Conservation (phyloP, 257 asterid genomes). For the Coffea canephora region DNA sequence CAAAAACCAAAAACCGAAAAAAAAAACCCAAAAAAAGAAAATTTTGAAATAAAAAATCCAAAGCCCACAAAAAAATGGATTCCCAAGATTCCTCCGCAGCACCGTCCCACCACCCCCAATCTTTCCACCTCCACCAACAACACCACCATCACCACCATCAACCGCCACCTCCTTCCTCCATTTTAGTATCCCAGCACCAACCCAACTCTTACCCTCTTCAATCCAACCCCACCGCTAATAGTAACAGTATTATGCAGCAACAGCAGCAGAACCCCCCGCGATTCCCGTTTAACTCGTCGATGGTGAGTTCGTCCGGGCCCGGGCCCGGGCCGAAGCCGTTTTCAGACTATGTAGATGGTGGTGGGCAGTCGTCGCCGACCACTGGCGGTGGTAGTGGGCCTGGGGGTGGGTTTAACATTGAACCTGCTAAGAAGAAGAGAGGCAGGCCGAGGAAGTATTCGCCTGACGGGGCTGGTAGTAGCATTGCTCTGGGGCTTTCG, state of each 20-base stretch:
- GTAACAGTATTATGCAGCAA: not conserved
- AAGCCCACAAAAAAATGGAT: slow-evolving; percentile 13
- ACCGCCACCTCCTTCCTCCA: slow-evolving; percentile 12
- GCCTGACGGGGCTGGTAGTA: slow-evolving; percentile 47
- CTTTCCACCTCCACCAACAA: slow-evolving; percentile 15
- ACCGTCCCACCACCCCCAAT: slow-evolving; percentile 15
- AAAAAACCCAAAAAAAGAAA: too few species aligned
- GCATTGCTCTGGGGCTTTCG: slow-evolving; percentile 73
- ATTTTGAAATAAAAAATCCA: not conserved
- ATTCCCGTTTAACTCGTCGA: slow-evolving; percentile 54
- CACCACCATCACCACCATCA: slow-evolving; percentile 20
- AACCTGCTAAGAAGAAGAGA: slow-evolving; percentile 69
- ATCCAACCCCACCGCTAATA: not conserved
- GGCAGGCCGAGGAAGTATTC: slow-evolving; percentile 90
- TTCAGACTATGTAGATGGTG: slow-evolving; percentile 48
- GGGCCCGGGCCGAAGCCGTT: slow-evolving; percentile 31
- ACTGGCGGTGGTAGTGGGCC: slow-evolving; percentile 34
- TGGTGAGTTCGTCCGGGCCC: slow-evolving; percentile 29
- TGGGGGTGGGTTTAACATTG: slow-evolving; percentile 46
- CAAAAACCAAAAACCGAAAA: too few species aligned
- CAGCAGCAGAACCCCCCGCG: slow-evolving; percentile 21
- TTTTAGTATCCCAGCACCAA: slow-evolving; percentile 10
- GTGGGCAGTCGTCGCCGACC: slow-evolving; percentile 34
- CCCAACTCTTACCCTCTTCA: slow-evolving; percentile 16
- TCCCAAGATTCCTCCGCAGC: slow-evolving; percentile 28